These are phyloP conservation scores for Stachybotrys echinatus DNA, from an alignment of 2,329 filamentous ascomycete genomes.

Conservation along the genomic window DNA sequence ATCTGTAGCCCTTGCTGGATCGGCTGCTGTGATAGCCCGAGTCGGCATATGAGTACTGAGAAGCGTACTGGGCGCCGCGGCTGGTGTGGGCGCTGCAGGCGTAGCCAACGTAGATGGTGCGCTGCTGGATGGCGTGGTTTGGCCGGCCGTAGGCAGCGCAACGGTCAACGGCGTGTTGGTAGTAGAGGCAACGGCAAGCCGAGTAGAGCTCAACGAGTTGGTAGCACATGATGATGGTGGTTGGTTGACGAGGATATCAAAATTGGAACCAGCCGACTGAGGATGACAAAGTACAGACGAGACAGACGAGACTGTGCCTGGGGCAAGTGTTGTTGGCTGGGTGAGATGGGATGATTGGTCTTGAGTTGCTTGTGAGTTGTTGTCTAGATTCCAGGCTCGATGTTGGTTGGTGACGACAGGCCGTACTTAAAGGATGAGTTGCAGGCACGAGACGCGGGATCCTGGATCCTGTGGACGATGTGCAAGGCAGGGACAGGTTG, in stretches of 20 bases:
- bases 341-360: background rate
- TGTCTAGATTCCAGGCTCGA: background rate
- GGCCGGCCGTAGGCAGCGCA: slow-evolving; percentile 70
- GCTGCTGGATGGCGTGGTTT: slow-evolving; percentile 67
- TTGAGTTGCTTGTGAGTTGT: background rate
- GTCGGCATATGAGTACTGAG: slow-evolving; percentile 42
- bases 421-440: background rate
- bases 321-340: slow-evolving; percentile 6
- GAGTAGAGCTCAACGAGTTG: slow-evolving; percentile 82
- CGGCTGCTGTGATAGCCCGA: slow-evolving; percentile 46
- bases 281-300: background rate
- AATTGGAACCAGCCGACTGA: background rate
- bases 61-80: slow-evolving; percentile 32
- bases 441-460: background rate
- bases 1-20: slow-evolving; percentile 42
- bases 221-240: slow-evolving; percentile 65
- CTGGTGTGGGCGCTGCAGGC: slow-evolving; percentile 48
- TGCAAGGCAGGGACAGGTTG: background rate
- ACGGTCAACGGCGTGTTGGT: slow-evolving; percentile 79
- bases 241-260: background rate
- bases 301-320: background rate
- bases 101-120: slow-evolving; percentile 78
- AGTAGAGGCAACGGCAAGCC: slow-evolving; percentile 82
- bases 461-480: background rate
- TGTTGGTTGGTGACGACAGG: background rate